Percentiles rank a stretch among this genome's conserved stretches.
Conservation (phyloP, 306 rosid species). For the Castanea mollissima region DNA sequence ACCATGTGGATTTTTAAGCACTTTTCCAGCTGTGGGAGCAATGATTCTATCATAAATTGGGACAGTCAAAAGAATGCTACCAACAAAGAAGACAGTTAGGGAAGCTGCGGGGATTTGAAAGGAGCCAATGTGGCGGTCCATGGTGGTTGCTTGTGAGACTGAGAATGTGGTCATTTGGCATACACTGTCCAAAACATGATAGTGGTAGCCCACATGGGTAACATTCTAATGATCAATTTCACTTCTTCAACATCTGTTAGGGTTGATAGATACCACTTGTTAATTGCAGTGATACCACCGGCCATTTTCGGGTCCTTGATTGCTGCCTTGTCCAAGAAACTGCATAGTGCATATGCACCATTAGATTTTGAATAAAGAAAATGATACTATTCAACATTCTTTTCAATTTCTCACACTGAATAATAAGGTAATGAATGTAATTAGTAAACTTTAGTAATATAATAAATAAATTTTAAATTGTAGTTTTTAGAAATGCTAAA, state of each 20-base stretch:
- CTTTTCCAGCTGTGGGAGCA: conserved; percentile 36
- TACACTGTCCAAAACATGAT: conserved; percentile 77
- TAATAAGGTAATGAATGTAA: too few species aligned
- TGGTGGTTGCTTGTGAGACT: conserved; percentile 82
- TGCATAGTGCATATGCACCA: conserved; percentile 19
- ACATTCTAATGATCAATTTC: conserved; percentile 58
- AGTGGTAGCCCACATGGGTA: conserved; percentile 94
- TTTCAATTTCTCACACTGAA: too few species aligned
- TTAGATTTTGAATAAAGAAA: background rate
- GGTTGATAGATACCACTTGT: conserved; percentile 63
- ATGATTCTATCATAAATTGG: conserved; percentile 69
- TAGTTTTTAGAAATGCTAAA: too few species aligned
- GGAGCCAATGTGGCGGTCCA: conserved; percentile 71
- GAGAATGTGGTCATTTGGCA: conserved; percentile 88
- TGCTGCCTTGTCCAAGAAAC: conserved; percentile 86
- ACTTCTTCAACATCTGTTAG: conserved; percentile 87
- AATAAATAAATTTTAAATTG: too few species aligned
- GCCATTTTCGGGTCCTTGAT: conserved; percentile 29
- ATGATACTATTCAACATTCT: too few species aligned
- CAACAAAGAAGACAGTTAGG: conserved; percentile 72
- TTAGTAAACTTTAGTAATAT: too few species aligned
- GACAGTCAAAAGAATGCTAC: conserved; percentile 64
- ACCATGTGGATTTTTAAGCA: conserved; percentile 54
- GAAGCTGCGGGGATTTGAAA: conserved; percentile 80
- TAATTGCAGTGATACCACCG: background rate